A percentile compares a stretch with the other conserved stretches of the same genome.
Conservation (phyloP, 2,329 filamentous ascomycete species). For the Aureobasidium namibiae region DNA sequence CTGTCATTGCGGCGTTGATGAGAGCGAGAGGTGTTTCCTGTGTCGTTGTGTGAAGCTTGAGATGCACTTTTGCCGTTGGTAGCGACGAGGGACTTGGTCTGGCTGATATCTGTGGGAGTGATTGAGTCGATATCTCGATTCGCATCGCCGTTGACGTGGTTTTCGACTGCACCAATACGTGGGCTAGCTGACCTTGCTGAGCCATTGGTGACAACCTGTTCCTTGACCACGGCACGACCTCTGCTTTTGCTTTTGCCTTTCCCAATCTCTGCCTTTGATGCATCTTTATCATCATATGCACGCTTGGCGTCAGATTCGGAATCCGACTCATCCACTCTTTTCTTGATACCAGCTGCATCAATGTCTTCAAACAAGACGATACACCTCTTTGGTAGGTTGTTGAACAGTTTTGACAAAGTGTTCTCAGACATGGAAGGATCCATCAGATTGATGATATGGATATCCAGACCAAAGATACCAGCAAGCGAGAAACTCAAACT, state of each 20-base stretch:
- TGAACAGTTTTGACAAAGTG: slow-evolving; percentile 43
- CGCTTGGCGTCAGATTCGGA: background rate
- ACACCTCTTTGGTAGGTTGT: slow-evolving; percentile 34
- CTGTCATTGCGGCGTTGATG: background rate
- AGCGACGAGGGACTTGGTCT: background rate
- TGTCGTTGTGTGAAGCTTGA: background rate
- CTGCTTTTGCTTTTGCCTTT: background rate
- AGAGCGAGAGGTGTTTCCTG: too few relatives aligned
- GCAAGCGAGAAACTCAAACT: slow-evolving; percentile 34
- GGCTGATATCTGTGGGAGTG: background rate
- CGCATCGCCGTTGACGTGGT: background rate
- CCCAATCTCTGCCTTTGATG: background rate
- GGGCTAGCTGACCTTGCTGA: background rate
- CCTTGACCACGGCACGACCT: background rate
- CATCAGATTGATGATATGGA: slow-evolving; percentile 38
- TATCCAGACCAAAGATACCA: slow-evolving; percentile 39
- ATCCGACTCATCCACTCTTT: slow-evolving; percentile 19
- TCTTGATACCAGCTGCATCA: slow-evolving; percentile 37
- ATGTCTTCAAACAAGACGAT: slow-evolving; percentile 42
- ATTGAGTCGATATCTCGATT: background rate
- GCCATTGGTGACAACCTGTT: background rate
- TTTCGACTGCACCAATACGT: background rate
- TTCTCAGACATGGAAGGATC: slow-evolving; percentile 69
- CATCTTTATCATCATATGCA: background rate
- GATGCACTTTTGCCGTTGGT: background rate